These are phyloP conservation scores for Diphasiastrum complanatum DNA, from an alignment of 83 land plant genomes.

Conservation along the genomic window DNA sequence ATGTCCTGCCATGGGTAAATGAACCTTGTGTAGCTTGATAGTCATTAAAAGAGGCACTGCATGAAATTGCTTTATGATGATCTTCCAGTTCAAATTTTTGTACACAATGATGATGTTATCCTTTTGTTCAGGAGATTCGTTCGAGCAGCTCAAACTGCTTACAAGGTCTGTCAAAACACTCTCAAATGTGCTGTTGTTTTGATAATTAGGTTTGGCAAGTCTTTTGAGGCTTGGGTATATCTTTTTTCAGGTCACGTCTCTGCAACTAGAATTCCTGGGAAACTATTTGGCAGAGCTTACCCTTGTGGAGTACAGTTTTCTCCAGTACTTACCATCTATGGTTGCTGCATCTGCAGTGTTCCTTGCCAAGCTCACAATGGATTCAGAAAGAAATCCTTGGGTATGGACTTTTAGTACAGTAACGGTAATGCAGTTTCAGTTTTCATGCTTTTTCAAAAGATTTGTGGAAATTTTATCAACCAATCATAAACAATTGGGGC, in stretches of 20 bases:
- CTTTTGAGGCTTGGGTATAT: neutral
- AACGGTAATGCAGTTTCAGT: neutral
- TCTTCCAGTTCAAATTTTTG: too few species aligned
- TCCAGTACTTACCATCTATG: slow-evolving; percentile 59
- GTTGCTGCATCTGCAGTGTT: slow-evolving; percentile 80
- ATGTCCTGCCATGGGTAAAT: neutral
- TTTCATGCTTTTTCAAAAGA: neutral
- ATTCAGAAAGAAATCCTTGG: slow-evolving; percentile 69
- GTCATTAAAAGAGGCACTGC: too few species aligned
- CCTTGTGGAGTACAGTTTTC: slow-evolving; percentile 75
- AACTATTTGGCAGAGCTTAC: slow-evolving; percentile 82
- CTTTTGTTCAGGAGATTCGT: slow-evolving; percentile 54
- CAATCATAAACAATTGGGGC: neutral
- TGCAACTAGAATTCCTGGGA: slow-evolving; percentile 81
- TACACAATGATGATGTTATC: neutral
- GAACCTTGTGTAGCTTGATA: too few species aligned
- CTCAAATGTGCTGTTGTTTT: neutral
- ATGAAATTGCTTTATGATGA: too few species aligned
- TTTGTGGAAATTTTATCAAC: neutral
- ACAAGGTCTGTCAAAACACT: slow-evolving; percentile 39
- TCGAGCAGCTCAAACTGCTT: slow-evolving; percentile 69
- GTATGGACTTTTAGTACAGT: slow-evolving; percentile 31
- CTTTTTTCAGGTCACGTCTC: slow-evolving; percentile 35
- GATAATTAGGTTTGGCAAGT: neutral
- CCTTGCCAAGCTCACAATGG: slow-evolving; percentile 61